These are phyloP conservation scores for Jamesozyma gamospora DNA, from an alignment of 805 yeast genomes.

Conservation along the genomic window DNA sequence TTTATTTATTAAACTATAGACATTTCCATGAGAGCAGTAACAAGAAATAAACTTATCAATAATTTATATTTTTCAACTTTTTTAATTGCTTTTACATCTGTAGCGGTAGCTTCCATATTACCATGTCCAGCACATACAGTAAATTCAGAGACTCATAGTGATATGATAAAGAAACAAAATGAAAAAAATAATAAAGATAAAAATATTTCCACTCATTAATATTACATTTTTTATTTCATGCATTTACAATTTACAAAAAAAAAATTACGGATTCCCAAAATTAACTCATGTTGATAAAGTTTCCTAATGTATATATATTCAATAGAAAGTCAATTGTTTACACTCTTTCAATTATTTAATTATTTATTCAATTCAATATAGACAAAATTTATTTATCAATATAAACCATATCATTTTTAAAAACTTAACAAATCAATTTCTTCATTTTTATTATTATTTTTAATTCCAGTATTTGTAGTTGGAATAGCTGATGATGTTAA, in stretches of 20 bases:
- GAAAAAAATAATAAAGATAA: no score
- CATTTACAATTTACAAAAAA: background rate
- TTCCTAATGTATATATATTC: no score
- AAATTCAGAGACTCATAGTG: constrained; percentile 28
- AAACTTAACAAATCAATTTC: constrained; percentile 27
- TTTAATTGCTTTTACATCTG: constrained; percentile 46
- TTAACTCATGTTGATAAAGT: no score
- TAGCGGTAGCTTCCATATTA: constrained; percentile 33
- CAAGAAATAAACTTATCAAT: constrained; percentile 42
- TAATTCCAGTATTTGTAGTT: background rate
- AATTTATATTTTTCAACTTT: constrained; percentile 50
- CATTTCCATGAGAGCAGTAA: constrained; percentile 43
- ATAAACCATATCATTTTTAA: constrained; percentile 9
- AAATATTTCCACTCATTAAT: no score
- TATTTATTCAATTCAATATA: no score
- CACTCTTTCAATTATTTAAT: no score
- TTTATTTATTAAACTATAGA: no score
- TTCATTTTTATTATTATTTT: constrained; percentile 7
- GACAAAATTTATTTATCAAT: no score
- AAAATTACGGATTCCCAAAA: no score
- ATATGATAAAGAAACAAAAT: background rate
- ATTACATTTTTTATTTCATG: no score
- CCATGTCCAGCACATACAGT: constrained; percentile 38
- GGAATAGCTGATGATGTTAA: constrained; percentile 14
- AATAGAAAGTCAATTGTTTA: no score